Conservation (phyloP, 2,329 filamentous ascomycete genomes). For the Alternaria postmessia region DNA sequence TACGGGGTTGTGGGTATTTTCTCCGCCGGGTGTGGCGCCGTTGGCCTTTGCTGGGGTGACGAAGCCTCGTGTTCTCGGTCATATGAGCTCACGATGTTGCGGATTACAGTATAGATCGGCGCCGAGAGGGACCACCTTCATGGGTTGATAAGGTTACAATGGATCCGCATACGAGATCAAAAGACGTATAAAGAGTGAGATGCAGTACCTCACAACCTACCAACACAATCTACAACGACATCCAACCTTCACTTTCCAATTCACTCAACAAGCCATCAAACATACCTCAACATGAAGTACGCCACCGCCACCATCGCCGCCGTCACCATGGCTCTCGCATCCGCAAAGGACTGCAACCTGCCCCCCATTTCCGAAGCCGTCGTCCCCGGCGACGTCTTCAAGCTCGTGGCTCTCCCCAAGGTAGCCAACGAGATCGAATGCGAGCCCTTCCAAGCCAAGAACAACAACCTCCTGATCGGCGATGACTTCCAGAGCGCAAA, state of each 20-base stretch:
- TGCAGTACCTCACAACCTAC: neutral
- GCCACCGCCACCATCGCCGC: neutral
- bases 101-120: neutral
- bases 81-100: neutral
- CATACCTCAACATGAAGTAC: neutral
- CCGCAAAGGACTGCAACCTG: constrained; percentile 1
- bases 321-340: constrained; percentile 2
- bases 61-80: neutral
- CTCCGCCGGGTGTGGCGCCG: neutral
- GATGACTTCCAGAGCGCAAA: neutral
- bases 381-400: constrained; percentile 1
- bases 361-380: neutral
- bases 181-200: neutral
- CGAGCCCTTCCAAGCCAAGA: neutral
- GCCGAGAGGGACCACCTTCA: neutral
- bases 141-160: neutral
- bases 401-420: constrained; percentile 5
- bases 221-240: neutral
- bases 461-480: neutral
- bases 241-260: neutral
- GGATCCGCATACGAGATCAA: neutral
- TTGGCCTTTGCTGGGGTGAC: neutral
- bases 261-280: neutral
- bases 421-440: neutral
- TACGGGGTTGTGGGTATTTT: neutral